Evolutionary conservation across 768 basidiomycete genomes (phyloP), one percentile per base, ranked within the genome.

Genomic region (Lenzites betulinus): DNA sequence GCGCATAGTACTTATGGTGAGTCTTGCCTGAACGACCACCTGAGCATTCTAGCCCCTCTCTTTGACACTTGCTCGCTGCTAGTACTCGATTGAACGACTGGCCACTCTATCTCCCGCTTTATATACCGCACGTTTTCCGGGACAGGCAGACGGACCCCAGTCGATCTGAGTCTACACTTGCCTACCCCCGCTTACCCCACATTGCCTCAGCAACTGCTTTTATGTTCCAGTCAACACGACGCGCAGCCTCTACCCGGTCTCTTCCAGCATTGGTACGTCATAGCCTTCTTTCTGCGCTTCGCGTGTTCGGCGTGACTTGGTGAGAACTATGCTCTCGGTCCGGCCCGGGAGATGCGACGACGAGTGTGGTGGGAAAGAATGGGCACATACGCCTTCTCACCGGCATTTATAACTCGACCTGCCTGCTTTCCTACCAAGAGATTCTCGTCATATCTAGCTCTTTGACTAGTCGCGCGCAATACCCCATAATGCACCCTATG

Each of bases 151-250:
- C 33, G 26, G 50, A 52, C 44, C 20, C 33, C 18, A 25, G 15
- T 13, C 33, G 42, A 51, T 47, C 51, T n/a, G 43, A 50, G 16
- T 42, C 33, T 56, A n/a, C 44, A 11, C 30, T 39, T 35, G 35
- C 26, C 58, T 39, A 13, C 38, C 11, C 18, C 41, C 48, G 33
- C n/a, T n/a, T n/a, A n/a, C 57, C 25, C 51, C 41, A 46, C 54
- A 48, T 48, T 48, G 7, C 25, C 26, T 42, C 38, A 38, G 38
- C 33, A 36, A 16, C 56, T 42, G 47, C 48, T 38, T 33, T 33
- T 63, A 63, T 63, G 62, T 63, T 63, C 48, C 62, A 63, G 52
- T 54, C 62, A 43, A 63, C 62, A 9, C 52, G 57, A 39, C 57
- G 62, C 47, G 54, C 51, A 33, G 53, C 57, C 50, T 53, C 53